These are phyloP conservation scores for Halenospora varia DNA, from an alignment of 495 filamentous ascomycete genomes.

Conservation along the genomic window DNA sequence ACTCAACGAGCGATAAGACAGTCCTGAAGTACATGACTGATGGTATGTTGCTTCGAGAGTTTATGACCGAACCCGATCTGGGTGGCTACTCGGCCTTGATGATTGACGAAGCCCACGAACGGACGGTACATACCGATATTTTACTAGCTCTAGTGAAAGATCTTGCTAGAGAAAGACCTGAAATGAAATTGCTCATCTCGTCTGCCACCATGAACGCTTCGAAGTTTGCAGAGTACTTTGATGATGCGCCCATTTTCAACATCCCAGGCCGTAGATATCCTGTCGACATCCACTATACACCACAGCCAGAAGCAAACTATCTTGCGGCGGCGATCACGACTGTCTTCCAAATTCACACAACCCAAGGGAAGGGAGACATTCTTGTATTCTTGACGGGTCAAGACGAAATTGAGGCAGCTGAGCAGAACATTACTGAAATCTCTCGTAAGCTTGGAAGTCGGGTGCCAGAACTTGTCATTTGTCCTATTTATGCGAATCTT, in stretches of 20 bases:
- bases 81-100: constrained; percentile 85
- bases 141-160: constrained; percentile 89
- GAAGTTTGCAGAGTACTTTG: constrained; percentile 90
- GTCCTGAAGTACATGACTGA: constrained; percentile 97
- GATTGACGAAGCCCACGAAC: constrained; percentile 97
- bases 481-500: constrained; percentile 86
- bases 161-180: constrained; percentile 78
- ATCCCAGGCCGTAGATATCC: constrained; percentile 88
- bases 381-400: constrained; percentile 87
- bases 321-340: constrained; percentile 88
- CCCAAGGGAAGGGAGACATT: constrained; percentile 83
- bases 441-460: constrained; percentile 75
- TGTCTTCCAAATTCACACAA: constrained; percentile 93
- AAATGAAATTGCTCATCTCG: constrained; percentile 88
- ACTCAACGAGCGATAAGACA: constrained; percentile 89
- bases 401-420: constrained; percentile 85
- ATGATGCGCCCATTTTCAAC: constrained; percentile 94
- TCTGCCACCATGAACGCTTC: constrained; percentile 94
- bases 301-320: constrained; percentile 92
- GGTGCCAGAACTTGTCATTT: constrained; percentile 80
- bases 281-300: constrained; percentile 90
- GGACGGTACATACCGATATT: constrained; percentile 89
- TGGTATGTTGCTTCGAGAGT: constrained; percentile 90
- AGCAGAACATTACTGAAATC: constrained; percentile 78
- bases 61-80: constrained; percentile 85